Conservation (phyloP, 2,329 filamentous ascomycete genomes). For the Colletotrichum cuscutae region DNA sequence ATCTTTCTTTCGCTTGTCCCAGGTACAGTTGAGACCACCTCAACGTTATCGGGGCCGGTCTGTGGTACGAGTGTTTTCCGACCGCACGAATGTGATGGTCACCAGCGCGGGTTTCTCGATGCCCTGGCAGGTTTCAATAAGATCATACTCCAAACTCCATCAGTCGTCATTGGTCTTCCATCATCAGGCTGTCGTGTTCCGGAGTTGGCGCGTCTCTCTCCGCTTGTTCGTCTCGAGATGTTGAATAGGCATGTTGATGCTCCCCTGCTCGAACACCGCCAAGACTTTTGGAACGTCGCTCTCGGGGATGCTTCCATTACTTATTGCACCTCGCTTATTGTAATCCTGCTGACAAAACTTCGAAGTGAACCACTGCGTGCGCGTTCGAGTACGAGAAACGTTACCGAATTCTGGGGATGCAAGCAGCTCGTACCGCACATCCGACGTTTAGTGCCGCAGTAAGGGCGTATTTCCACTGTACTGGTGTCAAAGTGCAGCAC, state of each 20-base stretch:
- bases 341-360: background rate
- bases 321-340: background rate
- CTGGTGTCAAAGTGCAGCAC: background rate
- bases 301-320: background rate
- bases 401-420: background rate
- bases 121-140: conserved; percentile 1
- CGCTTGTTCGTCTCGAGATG: background rate
- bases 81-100: background rate
- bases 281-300: background rate
- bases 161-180: background rate
- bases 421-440: background rate
- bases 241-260: background rate
- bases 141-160: background rate
- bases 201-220: background rate
- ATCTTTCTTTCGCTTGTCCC: background rate
- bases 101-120: background rate
- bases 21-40: background rate
- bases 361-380: background rate
- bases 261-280: conserved; percentile 13
- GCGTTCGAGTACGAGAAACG: background rate
- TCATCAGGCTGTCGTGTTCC: background rate
- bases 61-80: background rate
- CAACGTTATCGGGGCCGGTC: background rate
- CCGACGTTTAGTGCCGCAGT: conserved; percentile 22
- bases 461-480: background rate